Percentiles rank a stretch among this genome's conserved stretches.
These are phyloP conservation scores for Fomitopsis schrenkii DNA, from an alignment of 1,284 basidiomycete genomes.

Conservation along the genomic window DNA sequence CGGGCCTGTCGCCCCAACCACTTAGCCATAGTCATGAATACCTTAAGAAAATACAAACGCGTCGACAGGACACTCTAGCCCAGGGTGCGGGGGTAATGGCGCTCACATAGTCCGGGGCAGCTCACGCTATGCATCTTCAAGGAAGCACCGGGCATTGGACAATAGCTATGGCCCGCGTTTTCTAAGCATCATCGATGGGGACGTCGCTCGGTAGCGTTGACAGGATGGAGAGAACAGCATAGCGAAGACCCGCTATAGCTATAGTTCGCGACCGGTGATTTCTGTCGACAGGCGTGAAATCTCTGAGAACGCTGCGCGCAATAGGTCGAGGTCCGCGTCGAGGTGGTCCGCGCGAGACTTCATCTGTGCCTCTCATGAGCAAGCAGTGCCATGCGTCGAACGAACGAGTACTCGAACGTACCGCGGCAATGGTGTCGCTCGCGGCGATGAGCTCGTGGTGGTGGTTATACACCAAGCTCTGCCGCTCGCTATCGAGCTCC, in stretches of 20 bases:
- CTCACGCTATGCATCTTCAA: neutral
- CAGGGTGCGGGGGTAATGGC: neutral
- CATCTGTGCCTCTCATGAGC: conserved; percentile 49
- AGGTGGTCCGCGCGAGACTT: conserved; percentile 79
- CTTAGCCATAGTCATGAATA: conserved; percentile 39
- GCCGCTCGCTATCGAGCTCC: conserved; percentile 83
- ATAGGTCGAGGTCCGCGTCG: conserved; percentile 76
- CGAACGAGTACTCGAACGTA: conserved; percentile 33
- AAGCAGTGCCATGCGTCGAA: neutral
- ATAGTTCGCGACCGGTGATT: conserved; percentile 35
- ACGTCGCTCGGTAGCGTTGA: too few species aligned
- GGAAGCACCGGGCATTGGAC: too few species aligned
- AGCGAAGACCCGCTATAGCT: neutral
- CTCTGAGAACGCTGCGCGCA: conserved; percentile 77
- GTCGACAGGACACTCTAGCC: neutral
- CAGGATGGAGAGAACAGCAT: neutral
- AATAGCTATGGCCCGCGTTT: too few species aligned
- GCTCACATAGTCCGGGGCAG: neutral
- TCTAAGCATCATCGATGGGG: too few species aligned
- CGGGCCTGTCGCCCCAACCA: conserved; percentile 29
- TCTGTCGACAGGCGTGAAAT: conserved; percentile 77
- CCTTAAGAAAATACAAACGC: neutral
- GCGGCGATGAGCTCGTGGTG: conserved; percentile 93
- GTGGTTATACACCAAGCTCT: conserved; percentile 91
- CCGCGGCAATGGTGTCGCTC: conserved; percentile 85